Base-by-base conservation (phyloP, 2,329 filamentous ascomycete genomes). In the Ustulina deusta region DNA sequence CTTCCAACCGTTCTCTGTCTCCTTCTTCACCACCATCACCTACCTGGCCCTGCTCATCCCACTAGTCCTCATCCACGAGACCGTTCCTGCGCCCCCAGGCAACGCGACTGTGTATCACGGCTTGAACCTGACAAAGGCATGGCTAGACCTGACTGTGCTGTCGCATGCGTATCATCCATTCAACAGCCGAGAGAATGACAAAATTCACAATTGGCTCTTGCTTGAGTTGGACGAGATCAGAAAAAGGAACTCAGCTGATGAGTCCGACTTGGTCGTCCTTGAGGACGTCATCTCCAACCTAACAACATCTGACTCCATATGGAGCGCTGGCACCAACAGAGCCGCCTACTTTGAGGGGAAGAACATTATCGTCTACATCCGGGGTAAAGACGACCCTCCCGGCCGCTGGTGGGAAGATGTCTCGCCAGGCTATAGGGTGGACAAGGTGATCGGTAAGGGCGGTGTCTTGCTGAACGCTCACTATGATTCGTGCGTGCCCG, bases 391-490 rank as follows among this genome's bases (percentile, higher is more conserved):
- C 60, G 93, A 95, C 72, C 87, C 90, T 29, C 82, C 86, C 34
- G 89, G 90, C 9, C 84, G 88, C 49, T 97, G 93, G 91, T 97
- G 91, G 92, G 84, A 85, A 38, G 79, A 78, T 51, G 76, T 72
- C 42, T 42, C 59, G 40, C 22, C 59, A 27, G 73, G 75, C 40
- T 79, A 80, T 42, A 79, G 78, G 48, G 79, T 81, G 64, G 82
- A 82, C 69, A 80, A 81, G 68, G 83, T 84, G 25, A 84, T 85
- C 69, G 85, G 86, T 9, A 88, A 88, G 68, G 91, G 92, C 20
- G 93, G 94, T 36, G 93, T 97, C 20, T 85, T 99, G 51, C 92
- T 98, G 72, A 98, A 97, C 78, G 94, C 95, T 20, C 96, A 98
- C 78, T 97, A 96, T 77, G 96, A 97, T 80, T 88, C 86, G 85